These are phyloP conservation scores for Peribolospora kevripleyi DNA, from an alignment of 768 basidiomycete species.

Conservation along the genomic window DNA sequence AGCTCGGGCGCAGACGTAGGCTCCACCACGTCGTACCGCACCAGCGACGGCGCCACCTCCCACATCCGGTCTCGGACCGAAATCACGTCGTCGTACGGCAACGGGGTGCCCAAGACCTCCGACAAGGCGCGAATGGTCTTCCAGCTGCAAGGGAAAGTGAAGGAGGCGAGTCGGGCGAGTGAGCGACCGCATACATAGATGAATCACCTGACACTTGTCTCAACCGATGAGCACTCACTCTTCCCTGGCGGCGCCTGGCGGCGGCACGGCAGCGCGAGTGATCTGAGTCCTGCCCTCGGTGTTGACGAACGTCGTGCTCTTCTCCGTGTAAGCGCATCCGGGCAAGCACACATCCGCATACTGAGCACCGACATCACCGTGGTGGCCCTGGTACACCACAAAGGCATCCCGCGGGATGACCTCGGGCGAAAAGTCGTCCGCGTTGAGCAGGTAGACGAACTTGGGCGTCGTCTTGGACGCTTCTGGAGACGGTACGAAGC, in stretches of 20 bases:
- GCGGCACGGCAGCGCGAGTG: conserved; percentile 69
- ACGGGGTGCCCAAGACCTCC: conserved; percentile 42
- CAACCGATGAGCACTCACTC: conserved; percentile 94
- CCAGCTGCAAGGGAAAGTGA: conserved; percentile 16
- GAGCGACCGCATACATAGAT: no score
- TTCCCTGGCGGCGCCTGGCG: conserved; percentile 84
- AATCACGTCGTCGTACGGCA: conserved; percentile 76
- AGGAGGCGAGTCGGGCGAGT: not conserved
- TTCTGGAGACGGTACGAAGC: conserved; percentile 64
- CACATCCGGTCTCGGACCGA: conserved; percentile 75
- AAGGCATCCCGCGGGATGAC: conserved; percentile 78
- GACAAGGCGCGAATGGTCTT: conserved; percentile 42
- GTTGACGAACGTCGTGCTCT: conserved; percentile 77
- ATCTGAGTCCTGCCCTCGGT: conserved; percentile 83
- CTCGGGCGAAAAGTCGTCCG: conserved; percentile 72
- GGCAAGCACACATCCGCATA: conserved; percentile 93
- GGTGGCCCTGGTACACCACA: conserved; percentile 96
- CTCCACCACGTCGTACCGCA: conserved; percentile 64
- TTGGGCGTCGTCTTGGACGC: conserved; percentile 58
- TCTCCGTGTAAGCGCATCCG: conserved; percentile 81
- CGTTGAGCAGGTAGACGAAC: conserved; percentile 88
- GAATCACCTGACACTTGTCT: conserved; percentile 9
- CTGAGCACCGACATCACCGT: conserved; percentile 87
- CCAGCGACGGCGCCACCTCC: conserved; percentile 77
- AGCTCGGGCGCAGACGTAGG: conserved; percentile 39